A percentile compares a stretch with the other conserved stretches of the same genome.
These are phyloP conservation scores for Amaranthus cruentus DNA, from an alignment of 148 eudicot genomes.

Conservation along the genomic window DNA sequence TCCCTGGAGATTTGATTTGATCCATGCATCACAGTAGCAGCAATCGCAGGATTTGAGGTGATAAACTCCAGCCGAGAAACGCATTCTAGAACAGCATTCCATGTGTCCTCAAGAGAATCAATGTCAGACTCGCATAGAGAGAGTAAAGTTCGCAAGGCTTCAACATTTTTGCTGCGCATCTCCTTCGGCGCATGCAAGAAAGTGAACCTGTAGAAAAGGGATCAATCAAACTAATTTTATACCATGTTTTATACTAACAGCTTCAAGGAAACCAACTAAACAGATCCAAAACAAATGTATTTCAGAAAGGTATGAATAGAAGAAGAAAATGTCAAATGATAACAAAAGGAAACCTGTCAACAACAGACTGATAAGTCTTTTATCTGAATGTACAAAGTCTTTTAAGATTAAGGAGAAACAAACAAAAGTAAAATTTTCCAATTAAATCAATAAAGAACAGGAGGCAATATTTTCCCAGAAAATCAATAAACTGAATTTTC, in stretches of 20 bases:
- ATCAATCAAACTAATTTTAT: conserved; percentile 12
- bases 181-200: conserved; percentile 98
- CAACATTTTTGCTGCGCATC: conserved; percentile 96
- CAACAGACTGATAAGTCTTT: background rate
- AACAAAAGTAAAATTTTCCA: background rate
- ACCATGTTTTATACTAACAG: background rate
- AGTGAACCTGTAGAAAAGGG: conserved; percentile 54
- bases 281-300: background rate
- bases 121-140: conserved; percentile 71
- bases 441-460: background rate
- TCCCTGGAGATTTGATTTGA: conserved; percentile 95
- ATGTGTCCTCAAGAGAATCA: conserved; percentile 86
- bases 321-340: background rate
- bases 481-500: background rate
- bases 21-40: conserved; percentile 87
- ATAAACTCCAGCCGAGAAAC: conserved; percentile 88
- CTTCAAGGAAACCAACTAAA: background rate
- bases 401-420: background rate
- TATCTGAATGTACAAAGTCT: background rate
- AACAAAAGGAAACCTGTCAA: too few relatives aligned
- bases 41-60: conserved; percentile 67
- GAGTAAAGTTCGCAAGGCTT: conserved; percentile 82
- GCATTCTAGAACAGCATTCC: conserved; percentile 94
- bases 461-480: background rate
- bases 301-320: background rate